Base-by-base conservation (phyloP, 202 grass and related monocot genomes). In the Hordeum pubiflorum region DNA sequence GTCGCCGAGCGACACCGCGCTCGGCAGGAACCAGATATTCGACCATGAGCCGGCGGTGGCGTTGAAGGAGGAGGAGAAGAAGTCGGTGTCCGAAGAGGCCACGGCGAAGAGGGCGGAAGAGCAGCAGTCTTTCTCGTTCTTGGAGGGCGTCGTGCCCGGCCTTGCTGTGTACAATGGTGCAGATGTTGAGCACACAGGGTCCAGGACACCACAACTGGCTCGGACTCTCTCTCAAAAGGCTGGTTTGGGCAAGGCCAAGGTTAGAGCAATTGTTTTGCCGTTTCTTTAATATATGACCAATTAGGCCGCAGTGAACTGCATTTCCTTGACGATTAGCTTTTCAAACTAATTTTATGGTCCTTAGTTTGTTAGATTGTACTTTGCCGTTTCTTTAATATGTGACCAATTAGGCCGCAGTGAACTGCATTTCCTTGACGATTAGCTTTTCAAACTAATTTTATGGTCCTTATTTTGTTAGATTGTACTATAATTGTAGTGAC, bases 1-100 rank as follows among this genome's bases (percentile, higher is more conserved):
- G 86, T 98, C 92, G 36, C 92, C 88, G 26, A 98, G 95, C 44
- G 95, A 95, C 55, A 85, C 85, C 60, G 88, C 74, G 70, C 88
- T 91, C 50, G 90, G 76, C 23, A 39, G 63, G 55, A 76, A 83
- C 84, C 82, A 73, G 55, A 44, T 84, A 10, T 78, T 83, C 52
- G 83, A 93, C 79, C 33, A 80, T 13, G 87, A 85, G 57, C 50
- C 85, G 14, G 50, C 8, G 32, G 27, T 10, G 32, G 18, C 12
- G 9, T 17, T 69, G 63, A 81, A 75, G 69, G 41, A 72, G 58
- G 71, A 70, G 43, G 70, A 33, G 23, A 76, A 87, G 82, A 27
- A 17, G 15, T 20, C 23, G 12, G 63, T 63, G 36, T 13, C 63
- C 58, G 75, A 63, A 13, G 77, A 82, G 60, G 68, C 58, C 17